A percentile compares a stretch with the other conserved stretches of the same genome.
Conservation (phyloP, 495 filamentous ascomycete species). For the Daldinia caldariorum region DNA sequence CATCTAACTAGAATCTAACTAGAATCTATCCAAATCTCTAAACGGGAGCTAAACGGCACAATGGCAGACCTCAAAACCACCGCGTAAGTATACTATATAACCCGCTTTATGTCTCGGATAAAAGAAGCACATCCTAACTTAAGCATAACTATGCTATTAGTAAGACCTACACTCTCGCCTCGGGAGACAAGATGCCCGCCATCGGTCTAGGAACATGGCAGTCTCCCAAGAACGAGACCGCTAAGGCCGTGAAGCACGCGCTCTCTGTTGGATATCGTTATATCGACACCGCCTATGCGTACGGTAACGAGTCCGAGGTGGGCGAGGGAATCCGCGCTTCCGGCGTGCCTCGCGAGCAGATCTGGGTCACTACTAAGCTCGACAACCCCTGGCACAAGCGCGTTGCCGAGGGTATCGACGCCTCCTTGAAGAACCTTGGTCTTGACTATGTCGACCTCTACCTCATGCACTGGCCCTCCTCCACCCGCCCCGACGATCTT, state of each 20-base stretch:
- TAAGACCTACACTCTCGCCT: slow-evolving; percentile 80
- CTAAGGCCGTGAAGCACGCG: slow-evolving; percentile 77
- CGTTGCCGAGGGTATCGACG: slow-evolving; percentile 71
- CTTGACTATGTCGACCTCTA: slow-evolving; percentile 85
- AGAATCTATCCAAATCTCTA: not conserved
- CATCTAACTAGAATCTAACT: not conserved
- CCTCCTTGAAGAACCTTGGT: slow-evolving; percentile 74
- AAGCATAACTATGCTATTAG: slow-evolving; percentile 35
- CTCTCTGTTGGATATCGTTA: slow-evolving; percentile 71
- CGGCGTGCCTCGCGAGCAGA: slow-evolving; percentile 79
- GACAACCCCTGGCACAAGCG: slow-evolving; percentile 82
- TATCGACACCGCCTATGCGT: slow-evolving; percentile 76
- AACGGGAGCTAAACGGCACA: slow-evolving; percentile 13
- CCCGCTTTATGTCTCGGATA: too few species aligned
- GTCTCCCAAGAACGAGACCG: slow-evolving; percentile 59
- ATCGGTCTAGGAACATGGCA: slow-evolving; percentile 89
- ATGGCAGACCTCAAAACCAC: slow-evolving; percentile 54
- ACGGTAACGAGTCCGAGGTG: slow-evolving; percentile 86
- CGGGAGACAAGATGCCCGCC: slow-evolving; percentile 80
- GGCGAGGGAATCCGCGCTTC: slow-evolving; percentile 82
- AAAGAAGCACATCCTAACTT: slow-evolving; percentile 1
- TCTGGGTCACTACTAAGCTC: slow-evolving; percentile 91
- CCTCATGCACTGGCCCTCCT: slow-evolving; percentile 84
- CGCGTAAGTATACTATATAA: slow-evolving; percentile 35
- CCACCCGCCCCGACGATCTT: slow-evolving; percentile 54